A percentile compares a stretch with the other conserved stretches of the same genome.
Conservation (phyloP, 2,329 filamentous ascomycete species). For the Neofusicoccum laricinum region DNA sequence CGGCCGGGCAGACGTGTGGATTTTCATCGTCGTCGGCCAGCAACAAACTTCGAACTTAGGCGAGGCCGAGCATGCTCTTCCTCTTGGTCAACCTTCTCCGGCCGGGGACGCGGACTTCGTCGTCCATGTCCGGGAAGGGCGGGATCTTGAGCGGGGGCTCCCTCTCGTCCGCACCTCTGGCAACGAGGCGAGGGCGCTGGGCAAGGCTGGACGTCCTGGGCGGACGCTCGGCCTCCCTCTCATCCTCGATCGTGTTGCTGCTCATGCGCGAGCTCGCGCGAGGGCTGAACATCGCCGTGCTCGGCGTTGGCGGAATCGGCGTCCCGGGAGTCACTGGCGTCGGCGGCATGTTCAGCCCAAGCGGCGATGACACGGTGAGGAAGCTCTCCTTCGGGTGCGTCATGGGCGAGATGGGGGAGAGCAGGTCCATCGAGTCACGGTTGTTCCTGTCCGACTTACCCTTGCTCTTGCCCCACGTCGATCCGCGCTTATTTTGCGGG, state of each 20-base stretch:
- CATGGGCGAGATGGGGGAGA: constrained; percentile 14
- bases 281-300: constrained; percentile 4
- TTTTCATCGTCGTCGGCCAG: neutral
- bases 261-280: constrained; percentile 7
- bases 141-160: constrained; percentile 34
- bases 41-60: neutral
- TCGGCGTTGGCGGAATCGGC: constrained; percentile 23
- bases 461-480: constrained; percentile 13
- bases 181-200: constrained; percentile 26
- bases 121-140: constrained; percentile 27
- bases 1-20: no score
- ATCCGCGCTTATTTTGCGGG: constrained; percentile 19
- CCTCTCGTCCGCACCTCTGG: constrained; percentile 35
- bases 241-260: neutral
- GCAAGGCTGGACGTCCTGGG: constrained; percentile 13
- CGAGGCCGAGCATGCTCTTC: constrained; percentile 35
- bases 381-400: constrained; percentile 2
- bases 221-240: neutral
- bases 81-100: constrained; percentile 31
- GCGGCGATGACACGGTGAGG: constrained; percentile 2
- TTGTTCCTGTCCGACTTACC: neutral
- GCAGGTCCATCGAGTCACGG: neutral
- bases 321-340: constrained; percentile 34
- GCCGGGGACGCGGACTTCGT: constrained; percentile 16
- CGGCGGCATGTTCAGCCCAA: constrained; percentile 23